phyloP scores from a whole-genome alignment of 164 flowering plant species.

The grape (Vitis vinifera) region DNA sequence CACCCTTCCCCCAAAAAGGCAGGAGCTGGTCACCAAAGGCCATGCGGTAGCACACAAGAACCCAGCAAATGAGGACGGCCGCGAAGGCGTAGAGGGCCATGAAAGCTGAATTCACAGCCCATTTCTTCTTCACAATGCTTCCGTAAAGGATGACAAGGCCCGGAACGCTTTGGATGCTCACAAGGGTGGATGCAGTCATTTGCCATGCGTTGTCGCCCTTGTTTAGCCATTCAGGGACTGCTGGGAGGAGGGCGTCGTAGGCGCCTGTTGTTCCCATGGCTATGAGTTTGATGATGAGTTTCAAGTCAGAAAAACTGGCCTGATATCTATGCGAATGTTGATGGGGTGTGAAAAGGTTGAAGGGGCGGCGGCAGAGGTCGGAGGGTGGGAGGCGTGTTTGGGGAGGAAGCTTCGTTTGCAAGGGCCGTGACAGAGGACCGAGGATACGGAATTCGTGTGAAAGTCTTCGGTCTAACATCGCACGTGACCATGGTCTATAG shows the following conservation, averaged over 20 bases:
- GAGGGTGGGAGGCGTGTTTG: too few species aligned
- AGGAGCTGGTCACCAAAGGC: constrained; percentile 52
- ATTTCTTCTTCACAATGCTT: constrained; percentile 56
- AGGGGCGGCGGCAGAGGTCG: too few species aligned
- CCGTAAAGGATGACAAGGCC: constrained; percentile 54
- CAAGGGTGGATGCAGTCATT: constrained; percentile 46
- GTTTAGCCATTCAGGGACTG: constrained; percentile 50
- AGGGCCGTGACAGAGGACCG: too few species aligned
- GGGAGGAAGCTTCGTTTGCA: too few species aligned
- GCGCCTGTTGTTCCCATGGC: constrained; percentile 7
- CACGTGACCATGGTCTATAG: too few species aligned
- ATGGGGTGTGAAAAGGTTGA: too few species aligned
- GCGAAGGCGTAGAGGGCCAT: constrained; percentile 66
- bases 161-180: constrained; percentile 51
- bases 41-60: constrained; percentile 46
- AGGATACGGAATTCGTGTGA: too few species aligned
- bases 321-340: too few species aligned
- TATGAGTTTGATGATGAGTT: background rate
- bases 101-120: constrained; percentile 57
- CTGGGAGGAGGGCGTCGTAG: constrained; percentile 16
- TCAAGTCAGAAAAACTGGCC: too few species aligned
- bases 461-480: too few species aligned
- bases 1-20: constrained; percentile 56
- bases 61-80: constrained; percentile 59
- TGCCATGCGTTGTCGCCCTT: constrained; percentile 61